Evolutionary conservation across 2,329 filamentous ascomycete species (phyloP).

Genomic region (Penicillium capsulatum): DNA sequence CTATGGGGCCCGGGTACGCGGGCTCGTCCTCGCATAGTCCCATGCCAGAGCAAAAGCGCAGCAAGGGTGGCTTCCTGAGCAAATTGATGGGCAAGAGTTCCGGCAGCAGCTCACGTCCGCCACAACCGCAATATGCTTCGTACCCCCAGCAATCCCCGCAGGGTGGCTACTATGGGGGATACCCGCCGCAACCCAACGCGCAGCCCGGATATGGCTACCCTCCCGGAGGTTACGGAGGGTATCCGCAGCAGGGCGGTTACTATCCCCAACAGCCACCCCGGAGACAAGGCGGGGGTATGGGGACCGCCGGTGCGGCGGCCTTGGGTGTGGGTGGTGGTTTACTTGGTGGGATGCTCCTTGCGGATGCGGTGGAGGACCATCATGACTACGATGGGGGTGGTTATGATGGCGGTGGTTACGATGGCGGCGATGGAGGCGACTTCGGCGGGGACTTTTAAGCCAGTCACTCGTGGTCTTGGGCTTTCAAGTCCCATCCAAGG

Average conservation of each 20-base stretch:
- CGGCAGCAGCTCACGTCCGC: conserved; percentile 19
- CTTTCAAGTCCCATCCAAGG: too few species aligned
- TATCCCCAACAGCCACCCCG: conserved; percentile 44
- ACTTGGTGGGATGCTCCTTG: conserved; percentile 70
- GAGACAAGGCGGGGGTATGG: conserved; percentile 52
- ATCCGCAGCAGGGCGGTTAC: conserved; percentile 36
- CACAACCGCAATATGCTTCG: conserved; percentile 23
- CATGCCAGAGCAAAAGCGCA: conserved; percentile 35
- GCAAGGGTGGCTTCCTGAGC: conserved; percentile 47
- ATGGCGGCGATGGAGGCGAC: conserved; percentile 18
- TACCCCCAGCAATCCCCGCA: conserved; percentile 25
- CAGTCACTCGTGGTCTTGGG: too few species aligned
- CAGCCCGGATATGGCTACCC: conserved; percentile 15
- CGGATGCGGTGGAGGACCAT: conserved; percentile 62
- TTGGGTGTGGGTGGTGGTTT: conserved; percentile 77
- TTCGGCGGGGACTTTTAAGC: conserved; percentile 16
- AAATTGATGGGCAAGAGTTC: conserved; percentile 50
- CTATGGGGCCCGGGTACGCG: conserved; percentile 7
- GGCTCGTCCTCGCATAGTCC: conserved; percentile 20
- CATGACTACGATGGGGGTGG: conserved; percentile 35
- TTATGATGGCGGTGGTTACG: conserved; percentile 15
- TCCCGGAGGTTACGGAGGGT: conserved; percentile 34
- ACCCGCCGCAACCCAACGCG: conserved; percentile 23
- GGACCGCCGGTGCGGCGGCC: conserved; percentile 68
- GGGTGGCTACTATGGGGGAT: conserved; percentile 28